Conservation (phyloP, 805 yeast species). For the Wickerhamiella australiensis region DNA sequence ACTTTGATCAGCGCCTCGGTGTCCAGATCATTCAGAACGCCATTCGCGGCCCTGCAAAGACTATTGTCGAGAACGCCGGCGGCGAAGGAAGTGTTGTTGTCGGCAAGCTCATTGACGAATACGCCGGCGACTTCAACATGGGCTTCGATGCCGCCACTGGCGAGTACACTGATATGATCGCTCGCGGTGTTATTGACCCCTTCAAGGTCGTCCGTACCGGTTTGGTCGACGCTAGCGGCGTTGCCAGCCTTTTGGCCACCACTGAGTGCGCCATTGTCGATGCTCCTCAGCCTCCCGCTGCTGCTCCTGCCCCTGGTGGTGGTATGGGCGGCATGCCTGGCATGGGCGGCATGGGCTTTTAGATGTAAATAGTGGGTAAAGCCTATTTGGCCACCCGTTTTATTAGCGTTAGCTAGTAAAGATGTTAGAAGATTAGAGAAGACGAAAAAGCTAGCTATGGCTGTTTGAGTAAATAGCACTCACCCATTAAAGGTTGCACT, state of each 20-base stretch:
- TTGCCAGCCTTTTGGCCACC: slow-evolving; percentile 91
- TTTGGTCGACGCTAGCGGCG: slow-evolving; percentile 92
- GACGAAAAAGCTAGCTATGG: too few species aligned
- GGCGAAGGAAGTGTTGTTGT: slow-evolving; percentile 95
- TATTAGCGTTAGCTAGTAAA: background rate
- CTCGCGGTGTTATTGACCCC: slow-evolving; percentile 96
- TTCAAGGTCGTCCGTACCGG: slow-evolving; percentile 96
- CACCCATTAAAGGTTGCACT: too few species aligned
- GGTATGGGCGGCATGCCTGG: slow-evolving; percentile 61
- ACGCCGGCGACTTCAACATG: slow-evolving; percentile 60
- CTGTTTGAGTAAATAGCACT: too few species aligned
- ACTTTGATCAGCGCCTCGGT: slow-evolving; percentile 95
- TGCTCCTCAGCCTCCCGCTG: slow-evolving; percentile 63
- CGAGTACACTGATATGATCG: slow-evolving; percentile 89
- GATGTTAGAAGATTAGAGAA: background rate
- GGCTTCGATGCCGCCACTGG: slow-evolving; percentile 93
- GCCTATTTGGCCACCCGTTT: background rate
- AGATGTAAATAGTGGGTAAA: slow-evolving; percentile 7
- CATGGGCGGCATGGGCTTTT: slow-evolving; percentile 31
- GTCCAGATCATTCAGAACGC: slow-evolving; percentile 87
- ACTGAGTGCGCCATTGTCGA: slow-evolving; percentile 97
- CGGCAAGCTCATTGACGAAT: slow-evolving; percentile 57
- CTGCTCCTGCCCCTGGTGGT: slow-evolving; percentile 37
- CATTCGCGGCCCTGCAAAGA: slow-evolving; percentile 87
- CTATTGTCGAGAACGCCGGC: slow-evolving; percentile 93